Conservation (phyloP, 2,329 filamentous ascomycete genomes). For the Sporothrix curviconia region DNA sequence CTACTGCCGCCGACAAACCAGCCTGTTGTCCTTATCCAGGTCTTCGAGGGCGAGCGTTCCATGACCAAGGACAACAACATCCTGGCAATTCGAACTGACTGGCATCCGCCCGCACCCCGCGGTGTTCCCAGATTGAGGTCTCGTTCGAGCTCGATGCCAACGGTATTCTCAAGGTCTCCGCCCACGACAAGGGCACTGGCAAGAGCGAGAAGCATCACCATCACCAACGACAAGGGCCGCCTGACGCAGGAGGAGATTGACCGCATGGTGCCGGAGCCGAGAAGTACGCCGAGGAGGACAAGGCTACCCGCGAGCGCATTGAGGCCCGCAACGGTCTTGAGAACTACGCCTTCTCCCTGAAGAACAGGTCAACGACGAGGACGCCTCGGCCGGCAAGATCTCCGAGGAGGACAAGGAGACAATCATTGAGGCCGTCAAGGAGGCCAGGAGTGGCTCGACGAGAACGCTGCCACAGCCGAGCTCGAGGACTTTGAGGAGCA, state of each 20-base stretch:
- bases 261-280: conserved; percentile 96
- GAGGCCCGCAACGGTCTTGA: conserved; percentile 94
- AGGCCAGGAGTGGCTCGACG: conserved; percentile 95
- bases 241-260: conserved; percentile 95
- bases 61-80: conserved; percentile 97
- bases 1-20: conserved; percentile 95
- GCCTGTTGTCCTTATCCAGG: conserved; percentile 89
- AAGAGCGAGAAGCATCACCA: conserved; percentile 97
- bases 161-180: conserved; percentile 94
- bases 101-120: conserved; percentile 88
- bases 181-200: conserved; percentile 95
- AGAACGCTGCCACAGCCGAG: conserved; percentile 78
- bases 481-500: conserved; percentile 98
- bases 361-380: conserved; percentile 98
- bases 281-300: conserved; percentile 98
- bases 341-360: conserved; percentile 98
- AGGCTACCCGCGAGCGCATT: conserved; percentile 94
- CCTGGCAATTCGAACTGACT: conserved; percentile 95
- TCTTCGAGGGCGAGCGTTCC: conserved; percentile 87
- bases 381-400: conserved; percentile 96
- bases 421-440: conserved; percentile 92
- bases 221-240: conserved; percentile 99
- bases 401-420: conserved; percentile 93
- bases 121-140: conserved; percentile 97
- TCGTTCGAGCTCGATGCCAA: conserved; percentile 97